A percentile compares a stretch with the other conserved stretches of the same genome.
phyloP scores from a whole-genome alignment of 2,329 filamentous ascomycete species.

The Aspergillus latus region DNA sequence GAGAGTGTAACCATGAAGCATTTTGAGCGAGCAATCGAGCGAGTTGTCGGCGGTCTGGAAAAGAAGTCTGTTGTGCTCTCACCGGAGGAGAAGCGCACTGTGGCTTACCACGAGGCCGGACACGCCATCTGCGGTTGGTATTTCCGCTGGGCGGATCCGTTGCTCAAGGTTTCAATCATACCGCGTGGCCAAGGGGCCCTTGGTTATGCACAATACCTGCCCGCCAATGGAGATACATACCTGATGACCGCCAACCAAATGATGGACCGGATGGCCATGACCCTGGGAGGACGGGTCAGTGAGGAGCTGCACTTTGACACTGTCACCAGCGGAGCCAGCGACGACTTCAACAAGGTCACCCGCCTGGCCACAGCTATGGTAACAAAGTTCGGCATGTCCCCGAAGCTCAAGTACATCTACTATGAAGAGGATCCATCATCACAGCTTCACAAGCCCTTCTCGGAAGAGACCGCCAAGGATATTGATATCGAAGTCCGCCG shows the following conservation, averaged over 20 bases:
- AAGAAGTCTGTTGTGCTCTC: constrained; percentile 95
- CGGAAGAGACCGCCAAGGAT: constrained; percentile 85
- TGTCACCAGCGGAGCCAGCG: constrained; percentile 89
- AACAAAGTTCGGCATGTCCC: constrained; percentile 98
- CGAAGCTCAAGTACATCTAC: constrained; percentile 88
- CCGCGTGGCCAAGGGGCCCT: constrained; percentile 90
- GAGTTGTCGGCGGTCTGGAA: constrained; percentile 92
- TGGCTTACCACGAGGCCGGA: constrained; percentile 96
- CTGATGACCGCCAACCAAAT: constrained; percentile 94
- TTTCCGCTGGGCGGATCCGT: constrained; percentile 91
- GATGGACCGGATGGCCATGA: constrained; percentile 99
- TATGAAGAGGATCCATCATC: constrained; percentile 76
- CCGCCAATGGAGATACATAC: constrained; percentile 77
- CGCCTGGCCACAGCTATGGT: constrained; percentile 97
- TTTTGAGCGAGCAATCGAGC: constrained; percentile 97
- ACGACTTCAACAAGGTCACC: constrained; percentile 98
- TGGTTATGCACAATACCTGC: constrained; percentile 97
- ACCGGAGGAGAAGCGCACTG: constrained; percentile 90
- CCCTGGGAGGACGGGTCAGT: constrained; percentile 87
- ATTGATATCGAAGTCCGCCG: constrained; percentile 90
- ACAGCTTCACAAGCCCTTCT: constrained; percentile 90
- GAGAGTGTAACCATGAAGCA: constrained; percentile 81
- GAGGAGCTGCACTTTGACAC: constrained; percentile 97
- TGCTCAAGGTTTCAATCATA: constrained; percentile 98
- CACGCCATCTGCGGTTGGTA: constrained; percentile 99